These are phyloP conservation scores for Amaranthus tricolor DNA, from an alignment of 179 eudicot genomes.

Conservation along the genomic window DNA sequence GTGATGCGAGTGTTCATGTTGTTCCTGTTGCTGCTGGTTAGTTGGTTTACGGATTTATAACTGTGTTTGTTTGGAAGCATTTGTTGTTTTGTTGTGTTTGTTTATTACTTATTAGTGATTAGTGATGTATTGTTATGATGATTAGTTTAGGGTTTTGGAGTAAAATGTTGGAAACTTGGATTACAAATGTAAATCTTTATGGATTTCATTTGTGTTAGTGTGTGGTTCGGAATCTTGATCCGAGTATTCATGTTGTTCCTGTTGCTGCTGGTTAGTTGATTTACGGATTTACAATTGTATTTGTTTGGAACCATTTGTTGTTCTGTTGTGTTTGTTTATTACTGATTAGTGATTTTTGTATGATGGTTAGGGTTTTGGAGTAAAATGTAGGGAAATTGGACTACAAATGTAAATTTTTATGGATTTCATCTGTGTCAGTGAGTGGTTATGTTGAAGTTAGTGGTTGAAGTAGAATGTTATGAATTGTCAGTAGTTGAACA, in stretches of 20 bases:
- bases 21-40: conserved; percentile 86
- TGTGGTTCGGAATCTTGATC: conserved; percentile 46
- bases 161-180: background rate
- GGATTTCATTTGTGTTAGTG: background rate
- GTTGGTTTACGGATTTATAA: conserved; percentile 13
- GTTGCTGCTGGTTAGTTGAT: conserved; percentile 56
- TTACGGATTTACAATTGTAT: background rate
- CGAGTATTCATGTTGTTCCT: conserved; percentile 69
- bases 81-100: background rate
- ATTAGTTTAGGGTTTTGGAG: conserved; percentile 5
- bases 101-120: too few relatives aligned
- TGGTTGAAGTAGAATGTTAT: background rate
- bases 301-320: background rate
- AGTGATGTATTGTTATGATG: background rate
- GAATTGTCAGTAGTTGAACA: too few relatives aligned
- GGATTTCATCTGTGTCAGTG: background rate
- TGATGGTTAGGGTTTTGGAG: conserved; percentile 1
- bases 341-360: background rate
- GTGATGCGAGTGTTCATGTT: conserved; percentile 60
- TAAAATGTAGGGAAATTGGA: background rate
- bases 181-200: background rate
- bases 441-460: conserved; percentile 59
- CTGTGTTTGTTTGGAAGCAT: too few relatives aligned
- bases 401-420: background rate
- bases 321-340: background rate